phyloP scores from a whole-genome alignment of 805 yeast species.

The Schwanniomyces vanrijiae region DNA sequence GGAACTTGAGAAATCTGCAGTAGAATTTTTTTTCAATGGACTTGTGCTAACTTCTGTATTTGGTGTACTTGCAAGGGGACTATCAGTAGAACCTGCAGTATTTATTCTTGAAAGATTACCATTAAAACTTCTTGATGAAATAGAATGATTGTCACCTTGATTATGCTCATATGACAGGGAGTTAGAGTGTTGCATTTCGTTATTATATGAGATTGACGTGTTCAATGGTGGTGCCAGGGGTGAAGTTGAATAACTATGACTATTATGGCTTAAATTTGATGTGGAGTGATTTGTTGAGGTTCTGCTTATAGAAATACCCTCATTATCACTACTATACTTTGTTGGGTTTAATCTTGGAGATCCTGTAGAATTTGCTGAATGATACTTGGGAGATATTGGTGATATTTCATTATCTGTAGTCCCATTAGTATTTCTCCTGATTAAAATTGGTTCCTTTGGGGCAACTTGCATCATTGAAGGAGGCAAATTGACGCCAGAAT shows the following conservation, averaged over 20 bases:
- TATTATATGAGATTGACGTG: conserved; percentile 1
- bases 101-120: conserved; percentile 2
- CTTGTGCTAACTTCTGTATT: neutral
- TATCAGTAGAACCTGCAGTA: conserved; percentile 3
- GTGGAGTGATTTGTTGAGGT: conserved; percentile 25
- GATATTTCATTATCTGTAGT: conserved; percentile 16
- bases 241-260: conserved; percentile 16
- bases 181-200: conserved; percentile 1
- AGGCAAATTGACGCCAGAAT: conserved; percentile 42
- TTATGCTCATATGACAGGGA: neutral
- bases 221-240: conserved; percentile 12
- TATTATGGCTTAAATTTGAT: conserved; percentile 10
- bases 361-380: conserved; percentile 10
- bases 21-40: neutral
- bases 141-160: conserved; percentile 1
- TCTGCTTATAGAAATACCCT: conserved; percentile 9
- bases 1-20: neutral
- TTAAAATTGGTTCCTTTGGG: conserved; percentile 73
- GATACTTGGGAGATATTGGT: conserved; percentile 19
- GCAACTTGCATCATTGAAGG: conserved; percentile 68
- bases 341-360: conserved; percentile 8
- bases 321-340: conserved; percentile 2
- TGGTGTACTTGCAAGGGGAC: neutral
- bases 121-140: conserved; percentile 4
- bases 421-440: conserved; percentile 51